phyloP scores from a whole-genome alignment of 768 basidiomycete species.

The Amylocystis lapponica region DNA sequence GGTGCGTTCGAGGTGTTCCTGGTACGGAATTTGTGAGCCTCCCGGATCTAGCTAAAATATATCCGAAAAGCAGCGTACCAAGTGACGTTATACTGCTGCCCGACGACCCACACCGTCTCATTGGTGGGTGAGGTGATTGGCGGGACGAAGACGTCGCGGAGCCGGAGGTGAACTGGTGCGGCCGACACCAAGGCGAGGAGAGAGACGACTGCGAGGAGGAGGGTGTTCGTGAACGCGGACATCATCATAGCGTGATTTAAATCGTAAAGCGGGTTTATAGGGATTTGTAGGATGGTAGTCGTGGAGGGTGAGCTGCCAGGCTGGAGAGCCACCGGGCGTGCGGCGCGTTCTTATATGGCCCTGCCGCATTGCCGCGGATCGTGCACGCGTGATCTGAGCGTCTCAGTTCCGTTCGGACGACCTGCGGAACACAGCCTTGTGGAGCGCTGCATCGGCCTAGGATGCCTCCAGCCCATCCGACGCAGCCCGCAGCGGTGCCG shows the following conservation, averaged over 20 bases:
- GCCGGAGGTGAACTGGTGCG: conserved; percentile 22
- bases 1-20: conserved; percentile 39
- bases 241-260: conserved; percentile 8
- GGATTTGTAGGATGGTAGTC: background rate
- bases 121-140: conserved; percentile 40
- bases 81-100: conserved; percentile 40
- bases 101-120: conserved; percentile 39
- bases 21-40: background rate
- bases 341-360: conserved; percentile 1
- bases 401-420: too few species aligned
- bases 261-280: conserved; percentile 1
- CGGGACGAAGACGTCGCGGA: conserved; percentile 43
- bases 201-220: conserved; percentile 18
- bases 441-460: too few species aligned
- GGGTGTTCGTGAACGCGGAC: conserved; percentile 20
- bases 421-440: too few species aligned
- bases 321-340: background rate
- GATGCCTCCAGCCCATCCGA: too few species aligned
- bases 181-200: conserved; percentile 22
- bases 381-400: too few species aligned
- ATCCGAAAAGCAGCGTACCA: conserved; percentile 31
- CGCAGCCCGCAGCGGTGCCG: too few species aligned
- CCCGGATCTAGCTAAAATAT: too few species aligned
- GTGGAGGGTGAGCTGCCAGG: conserved; percentile 5
- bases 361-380: too few species aligned